Evolutionary conservation across 306 rosid species (phyloP), one percentile per base, ranked within the genome.

Genomic region (Quercus glauca): DNA sequence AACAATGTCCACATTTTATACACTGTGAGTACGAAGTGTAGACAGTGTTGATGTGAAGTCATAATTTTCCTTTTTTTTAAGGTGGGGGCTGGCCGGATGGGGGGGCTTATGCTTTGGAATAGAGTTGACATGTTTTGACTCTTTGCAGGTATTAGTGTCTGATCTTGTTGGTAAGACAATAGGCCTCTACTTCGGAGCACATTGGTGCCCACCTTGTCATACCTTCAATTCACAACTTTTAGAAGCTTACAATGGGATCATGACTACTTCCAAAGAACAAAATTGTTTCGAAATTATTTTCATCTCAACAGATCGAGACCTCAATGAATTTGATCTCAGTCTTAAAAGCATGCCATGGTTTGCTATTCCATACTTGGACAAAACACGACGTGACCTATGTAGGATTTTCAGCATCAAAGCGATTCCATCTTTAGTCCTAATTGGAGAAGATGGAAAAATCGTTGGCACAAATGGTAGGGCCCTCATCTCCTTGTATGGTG

Each of bases 141-240:
- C 72, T 21, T 78, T 79, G 86, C 88, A 90, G 99, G 85, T 86
- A 76, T 81, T 71, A 19, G 73, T 89, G 75, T 83, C 89, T 45
- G 80, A 89, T 81, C 92, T 92, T 55, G 83, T 73, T 72, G 99
- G 98, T 3, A 92, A 91, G 85, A 90, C 94, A 5, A 69, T 91
- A 52, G 99, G 97, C 81, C 90, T 93, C 8, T 95, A 88, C 74
- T 93, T 95, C 35, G 86, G 91, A 56, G 99, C 97, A 53, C 80
- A 86, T 65, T 95, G 98, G 97, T 90, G 97, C 83, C 98, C 97
- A 77, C 98, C 96, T 18, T 84, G 98, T 69, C 88, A 83, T 2
- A 79, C 97, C 58, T 95, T 95, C 83, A 88, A 96, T 0, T 18
- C 73, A 74, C 97, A 87, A 72, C 99, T 95, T 11, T 67, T 78